These are phyloP conservation scores for Gynostemma pentaphyllum DNA, from an alignment of 306 rosid species.

Conservation along the genomic window DNA sequence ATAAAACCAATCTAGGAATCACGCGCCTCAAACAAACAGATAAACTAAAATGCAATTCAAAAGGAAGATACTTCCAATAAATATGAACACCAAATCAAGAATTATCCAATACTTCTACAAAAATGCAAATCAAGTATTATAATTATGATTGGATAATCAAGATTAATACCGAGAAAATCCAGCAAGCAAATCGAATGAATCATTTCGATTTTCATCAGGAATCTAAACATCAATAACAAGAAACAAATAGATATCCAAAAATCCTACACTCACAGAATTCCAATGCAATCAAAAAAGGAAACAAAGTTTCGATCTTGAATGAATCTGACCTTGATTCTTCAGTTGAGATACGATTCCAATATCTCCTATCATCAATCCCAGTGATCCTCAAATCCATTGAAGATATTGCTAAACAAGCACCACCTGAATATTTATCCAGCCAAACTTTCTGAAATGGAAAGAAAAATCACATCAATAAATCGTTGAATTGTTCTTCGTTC, in stretches of 20 bases:
- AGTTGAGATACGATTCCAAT: conserved; percentile 47
- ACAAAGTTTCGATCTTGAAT: neutral
- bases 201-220: conserved; percentile 13
- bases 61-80: neutral
- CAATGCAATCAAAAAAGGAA: neutral
- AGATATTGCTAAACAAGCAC: conserved; percentile 57
- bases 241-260: conserved; percentile 12
- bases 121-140: too few relatives aligned
- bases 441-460: conserved; percentile 52
- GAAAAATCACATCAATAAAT: neutral
- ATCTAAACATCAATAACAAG: conserved; percentile 12
- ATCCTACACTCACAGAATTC: conserved; percentile 1
- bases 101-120: too few relatives aligned
- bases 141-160: neutral
- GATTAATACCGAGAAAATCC: neutral
- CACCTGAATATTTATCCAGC: conserved; percentile 70
- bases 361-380: conserved; percentile 70
- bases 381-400: conserved; percentile 73
- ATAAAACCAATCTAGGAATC: too few relatives aligned
- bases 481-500: neutral
- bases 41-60: neutral
- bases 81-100: too few relatives aligned
- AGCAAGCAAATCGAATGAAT: neutral
- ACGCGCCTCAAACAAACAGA: neutral
- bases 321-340: conserved; percentile 32